Percentiles rank a stretch among this genome's conserved stretches.
phyloP scores from a whole-genome alignment of 164 flowering plant species.

The Vitis cinerea region DNA sequence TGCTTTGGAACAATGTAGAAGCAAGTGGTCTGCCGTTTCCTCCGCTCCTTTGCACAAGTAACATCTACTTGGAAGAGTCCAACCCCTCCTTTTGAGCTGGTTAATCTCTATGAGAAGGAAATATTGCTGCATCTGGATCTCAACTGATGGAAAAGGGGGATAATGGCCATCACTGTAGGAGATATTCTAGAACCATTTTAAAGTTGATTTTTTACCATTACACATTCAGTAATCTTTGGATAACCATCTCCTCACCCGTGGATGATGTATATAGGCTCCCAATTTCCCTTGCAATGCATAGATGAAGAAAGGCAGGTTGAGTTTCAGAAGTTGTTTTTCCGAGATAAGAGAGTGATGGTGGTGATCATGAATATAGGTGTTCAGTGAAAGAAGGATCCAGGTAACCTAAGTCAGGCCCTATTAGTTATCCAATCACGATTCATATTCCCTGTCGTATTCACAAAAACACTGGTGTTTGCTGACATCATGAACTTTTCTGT shows the following conservation, averaged over 20 bases:
- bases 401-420: neutral
- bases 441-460: constrained; percentile 3
- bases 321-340: too few relatives aligned
- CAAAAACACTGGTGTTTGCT: neutral
- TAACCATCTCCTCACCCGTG: neutral
- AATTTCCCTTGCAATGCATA: too few relatives aligned
- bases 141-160: neutral
- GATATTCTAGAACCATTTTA: neutral
- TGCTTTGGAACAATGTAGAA: too few relatives aligned
- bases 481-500: neutral
- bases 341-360: too few relatives aligned
- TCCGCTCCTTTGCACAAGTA: too few relatives aligned
- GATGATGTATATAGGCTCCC: neutral
- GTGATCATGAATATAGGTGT: too few relatives aligned
- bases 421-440: neutral
- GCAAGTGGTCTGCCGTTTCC: too few relatives aligned
- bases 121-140: neutral
- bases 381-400: too few relatives aligned
- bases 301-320: too few relatives aligned
- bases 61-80: too few relatives aligned
- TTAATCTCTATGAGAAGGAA: neutral
- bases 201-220: neutral
- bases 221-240: neutral
- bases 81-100: too few relatives aligned
- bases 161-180: neutral